Conservation (phyloP, 345 rosid genomes). For the Linum lewisii region DNA sequence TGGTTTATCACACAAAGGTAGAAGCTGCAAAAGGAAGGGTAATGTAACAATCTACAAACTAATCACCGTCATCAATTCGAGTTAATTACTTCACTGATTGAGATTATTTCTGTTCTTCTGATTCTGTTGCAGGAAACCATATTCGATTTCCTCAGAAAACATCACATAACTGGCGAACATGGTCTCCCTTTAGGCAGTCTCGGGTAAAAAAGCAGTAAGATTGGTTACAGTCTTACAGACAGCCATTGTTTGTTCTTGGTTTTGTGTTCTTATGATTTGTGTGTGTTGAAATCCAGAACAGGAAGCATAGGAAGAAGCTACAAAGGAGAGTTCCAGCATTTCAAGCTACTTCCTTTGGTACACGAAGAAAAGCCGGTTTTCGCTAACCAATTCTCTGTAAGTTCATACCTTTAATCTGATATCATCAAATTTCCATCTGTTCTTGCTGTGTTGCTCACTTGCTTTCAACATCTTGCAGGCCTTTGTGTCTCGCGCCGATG, state of each 20-base stretch:
- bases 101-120: neutral
- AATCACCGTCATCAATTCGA: neutral
- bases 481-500: conserved; percentile 8
- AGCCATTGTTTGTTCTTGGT: neutral
- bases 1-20: conserved; percentile 37
- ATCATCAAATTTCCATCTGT: too few species aligned
- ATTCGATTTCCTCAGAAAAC: conserved; percentile 44
- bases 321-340: conserved; percentile 52
- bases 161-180: conserved; percentile 41
- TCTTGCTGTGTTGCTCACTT: neutral
- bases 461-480: neutral
- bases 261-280: neutral
- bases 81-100: neutral
- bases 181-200: conserved; percentile 72
- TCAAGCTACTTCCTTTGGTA: conserved; percentile 35
- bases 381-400: conserved; percentile 65
- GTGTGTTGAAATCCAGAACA: conserved; percentile 25
- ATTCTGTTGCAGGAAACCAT: conserved; percentile 34
- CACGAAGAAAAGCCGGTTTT: conserved; percentile 45
- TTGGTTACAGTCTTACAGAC: too few species aligned
- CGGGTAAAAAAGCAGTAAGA: conserved; percentile 32
- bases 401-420: conserved; percentile 11
- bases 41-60: conserved; percentile 10
- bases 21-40: conserved; percentile 66
- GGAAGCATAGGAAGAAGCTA: conserved; percentile 78